phyloP scores from a whole-genome alignment of 2,329 filamentous ascomycete genomes.

The Hypoxylon sp. region DNA sequence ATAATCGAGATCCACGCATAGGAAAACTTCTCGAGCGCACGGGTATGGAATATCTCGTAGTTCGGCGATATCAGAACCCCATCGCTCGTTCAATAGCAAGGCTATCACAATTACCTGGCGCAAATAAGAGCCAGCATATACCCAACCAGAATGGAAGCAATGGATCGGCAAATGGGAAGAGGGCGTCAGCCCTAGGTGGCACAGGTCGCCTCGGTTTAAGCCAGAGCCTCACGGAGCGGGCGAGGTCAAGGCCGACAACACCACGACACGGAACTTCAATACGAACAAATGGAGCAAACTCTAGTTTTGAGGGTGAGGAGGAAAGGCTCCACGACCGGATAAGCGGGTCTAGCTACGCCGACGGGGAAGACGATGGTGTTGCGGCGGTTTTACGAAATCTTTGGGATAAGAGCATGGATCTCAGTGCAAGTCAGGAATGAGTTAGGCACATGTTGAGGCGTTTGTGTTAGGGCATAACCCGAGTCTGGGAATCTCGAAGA shows the following conservation, averaged over 20 bases:
- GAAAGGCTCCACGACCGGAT: conserved; percentile 60
- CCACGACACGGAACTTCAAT: conserved; percentile 57
- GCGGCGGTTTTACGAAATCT: conserved; percentile 68
- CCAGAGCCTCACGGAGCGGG: conserved; percentile 58
- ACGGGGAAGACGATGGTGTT: conserved; percentile 66
- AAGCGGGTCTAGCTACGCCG: conserved; percentile 66
- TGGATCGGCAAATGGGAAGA: conserved; percentile 53
- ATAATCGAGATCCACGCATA: conserved; percentile 74
- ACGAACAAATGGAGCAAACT: conserved; percentile 58
- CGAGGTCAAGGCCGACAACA: conserved; percentile 53
- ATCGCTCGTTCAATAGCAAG: conserved; percentile 74
- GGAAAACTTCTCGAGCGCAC: conserved; percentile 77
- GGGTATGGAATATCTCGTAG: conserved; percentile 80
- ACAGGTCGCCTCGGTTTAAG: conserved; percentile 56
- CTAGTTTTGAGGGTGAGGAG: conserved; percentile 65
- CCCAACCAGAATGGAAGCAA: conserved; percentile 57
- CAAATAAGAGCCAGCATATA: conserved; percentile 66
- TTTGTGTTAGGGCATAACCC: conserved; percentile 25
- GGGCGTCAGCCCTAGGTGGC: conserved; percentile 47
- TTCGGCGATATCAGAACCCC: conserved; percentile 79
- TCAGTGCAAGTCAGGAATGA: conserved; percentile 68
- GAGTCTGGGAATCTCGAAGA: conserved; percentile 10
- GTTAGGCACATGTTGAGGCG: conserved; percentile 29
- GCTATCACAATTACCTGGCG: conserved; percentile 66
- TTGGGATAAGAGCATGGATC: conserved; percentile 73